Evolutionary conservation across 495 filamentous ascomycete species (phyloP), one percentile per base, ranked within the genome.

Genomic region (Sporormia fimetaria): DNA sequence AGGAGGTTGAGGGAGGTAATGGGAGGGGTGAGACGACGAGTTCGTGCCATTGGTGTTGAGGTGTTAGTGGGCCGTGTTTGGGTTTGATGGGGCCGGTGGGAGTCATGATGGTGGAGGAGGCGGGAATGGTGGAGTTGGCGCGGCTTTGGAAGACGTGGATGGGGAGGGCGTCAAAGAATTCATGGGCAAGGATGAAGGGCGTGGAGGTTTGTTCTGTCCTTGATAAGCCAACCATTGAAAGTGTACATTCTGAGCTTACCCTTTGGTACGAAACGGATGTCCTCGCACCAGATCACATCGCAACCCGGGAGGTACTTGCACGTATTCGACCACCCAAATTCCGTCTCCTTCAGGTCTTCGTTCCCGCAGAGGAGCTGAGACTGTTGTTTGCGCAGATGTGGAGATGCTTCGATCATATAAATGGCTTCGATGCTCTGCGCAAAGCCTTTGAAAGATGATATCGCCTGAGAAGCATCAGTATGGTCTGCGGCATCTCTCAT

Each of bases 161-260:
- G 25, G 90, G 90, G 4, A 96, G 80, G n/a, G 90, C 90, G 55
- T 98, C 90, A 62, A 98, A 96, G 68, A 98, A 95, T 58, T 98
- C 90, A 58, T 98, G 90, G 8, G 88, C 90, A 24, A 95, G 72
- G 35, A 96, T 90, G 62, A 94, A 90, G 1, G 90, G 87, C 11
- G 77, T 83, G 51, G 83, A 86, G 42, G 46, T 66, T 44, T 67
- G 61, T 54, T 68, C 59, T 65, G 6, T 36, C 7, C 5, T 38
- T 37, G 15, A 27, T 27, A n/a, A n/a, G 7, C 25, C 25, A 7
- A 27, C 25, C 15, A 33, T n/a, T n/a, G 15, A 15, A 7, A n/a
- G 15, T n/a, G 10, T 14, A 7, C 10, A 1, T 25, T 10, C 6
- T 16, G 8, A 30, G 57, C 62, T 55, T 55, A 80, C 75, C 70